Base-by-base conservation (phyloP, 768 basidiomycete genomes). In the Hemileccinum rubropunctum region DNA sequence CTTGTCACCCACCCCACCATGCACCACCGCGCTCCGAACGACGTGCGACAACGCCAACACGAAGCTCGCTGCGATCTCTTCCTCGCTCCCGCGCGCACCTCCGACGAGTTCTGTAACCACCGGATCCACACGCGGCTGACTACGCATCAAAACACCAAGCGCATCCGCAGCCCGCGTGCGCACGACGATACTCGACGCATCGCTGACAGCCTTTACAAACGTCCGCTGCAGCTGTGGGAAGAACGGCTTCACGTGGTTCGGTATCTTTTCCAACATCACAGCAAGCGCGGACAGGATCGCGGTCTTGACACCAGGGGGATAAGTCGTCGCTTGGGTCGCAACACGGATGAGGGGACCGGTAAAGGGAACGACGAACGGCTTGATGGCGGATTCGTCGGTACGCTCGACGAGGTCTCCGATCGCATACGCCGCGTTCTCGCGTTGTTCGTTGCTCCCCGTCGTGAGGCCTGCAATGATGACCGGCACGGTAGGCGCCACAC, bases 211-310 rank as follows among this genome's bases (percentile, higher is more conserved):
- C 72, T 98, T 98, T 65, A 97, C 88, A 61, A 98, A 98, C 0
- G 94, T 98, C 30, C 95, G 82, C 61, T 98, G 95, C 30, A 98
- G 72, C 61, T 98, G 97, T 2, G 95, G 97, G 80, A 98, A 98
- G 84, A 98, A 98, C 3, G 95, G 95, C 67, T 90, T 91, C 58
- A 98, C 92, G 58, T 95, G 90, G 4, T 77, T 73, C 0, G 95
- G 94, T 20, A 97, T 94, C 39, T 81, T 79, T 54, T 84, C 83
- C 37, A 98, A 75, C 82, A 98, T 91, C 18, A 84, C 81, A 0
- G 84, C 81, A 43, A 99, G 78, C 6, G 95, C 91, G 30, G 79
- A 81, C 27, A 99, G 78, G 57, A 99, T 95, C 12, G 88, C 94
- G 4, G 82, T 83, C 72, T 98, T 98, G 68, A 98, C 93, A 18